These are phyloP conservation scores for Prosopis cineraria DNA, from an alignment of 306 rosid genomes.

Conservation along the genomic window DNA sequence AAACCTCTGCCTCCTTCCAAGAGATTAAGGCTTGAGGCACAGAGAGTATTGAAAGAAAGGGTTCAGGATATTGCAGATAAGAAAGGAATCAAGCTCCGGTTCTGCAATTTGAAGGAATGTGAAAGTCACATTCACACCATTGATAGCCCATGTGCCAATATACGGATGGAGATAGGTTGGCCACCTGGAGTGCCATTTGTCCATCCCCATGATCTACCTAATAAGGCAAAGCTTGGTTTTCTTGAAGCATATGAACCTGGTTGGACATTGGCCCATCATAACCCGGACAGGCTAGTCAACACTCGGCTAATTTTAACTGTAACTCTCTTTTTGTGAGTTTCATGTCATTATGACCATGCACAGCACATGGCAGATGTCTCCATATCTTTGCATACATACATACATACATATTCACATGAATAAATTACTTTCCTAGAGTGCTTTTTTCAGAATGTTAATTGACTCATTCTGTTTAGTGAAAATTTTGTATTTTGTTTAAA, in stretches of 20 bases:
- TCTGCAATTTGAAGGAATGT: slow-evolving; percentile 95
- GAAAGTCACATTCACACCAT: slow-evolving; percentile 77
- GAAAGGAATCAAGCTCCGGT: slow-evolving; percentile 95
- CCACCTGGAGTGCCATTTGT: slow-evolving; percentile 97
- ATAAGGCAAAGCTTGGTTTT: slow-evolving; percentile 94
- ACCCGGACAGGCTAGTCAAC: slow-evolving; percentile 88
- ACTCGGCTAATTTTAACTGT: slow-evolving; percentile 61
- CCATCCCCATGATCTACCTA: slow-evolving; percentile 97
- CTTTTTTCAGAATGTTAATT: background rate
- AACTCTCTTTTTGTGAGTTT: slow-evolving; percentile 53
- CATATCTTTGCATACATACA: slow-evolving; percentile 22
- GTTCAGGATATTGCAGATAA: slow-evolving; percentile 98
- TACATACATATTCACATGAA: background rate
- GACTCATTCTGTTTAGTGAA: slow-evolving; percentile 13
- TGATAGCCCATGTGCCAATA: slow-evolving; percentile 92
- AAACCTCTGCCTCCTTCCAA: slow-evolving; percentile 98
- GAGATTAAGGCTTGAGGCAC: slow-evolving; percentile 97
- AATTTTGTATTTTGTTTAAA: slow-evolving; percentile 21
- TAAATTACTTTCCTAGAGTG: background rate
- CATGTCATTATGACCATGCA: slow-evolving; percentile 36
- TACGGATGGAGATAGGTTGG: slow-evolving; percentile 94
- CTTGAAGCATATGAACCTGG: slow-evolving; percentile 99
- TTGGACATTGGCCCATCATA: slow-evolving; percentile 93
- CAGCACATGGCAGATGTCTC: background rate
- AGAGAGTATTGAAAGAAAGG: slow-evolving; percentile 91